Conservation (phyloP, 139 green algal species). For the Closterium sp. region DNA sequence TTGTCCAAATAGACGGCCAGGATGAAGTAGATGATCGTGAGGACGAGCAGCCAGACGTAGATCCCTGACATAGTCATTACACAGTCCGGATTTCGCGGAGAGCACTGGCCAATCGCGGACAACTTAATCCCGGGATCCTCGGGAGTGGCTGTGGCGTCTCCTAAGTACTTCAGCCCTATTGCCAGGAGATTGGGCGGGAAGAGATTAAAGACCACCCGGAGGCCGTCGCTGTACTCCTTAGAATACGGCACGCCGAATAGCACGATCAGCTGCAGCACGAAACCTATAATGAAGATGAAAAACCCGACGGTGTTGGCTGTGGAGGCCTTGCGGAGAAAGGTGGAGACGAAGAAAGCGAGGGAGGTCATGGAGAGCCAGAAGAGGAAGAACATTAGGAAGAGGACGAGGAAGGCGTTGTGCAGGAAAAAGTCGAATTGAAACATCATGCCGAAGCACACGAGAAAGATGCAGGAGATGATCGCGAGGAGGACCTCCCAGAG, state of each 20-base stretch:
- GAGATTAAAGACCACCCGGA: constrained; percentile 41
- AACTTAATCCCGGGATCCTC: constrained; percentile 25
- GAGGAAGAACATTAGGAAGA: constrained; percentile 89
- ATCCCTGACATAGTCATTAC: constrained; percentile 47
- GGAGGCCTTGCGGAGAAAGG: constrained; percentile 65
- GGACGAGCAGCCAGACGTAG: constrained; percentile 65
- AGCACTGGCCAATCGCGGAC: constrained; percentile 19
- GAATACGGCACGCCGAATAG: constrained; percentile 70
- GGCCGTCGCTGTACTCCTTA: background rate
- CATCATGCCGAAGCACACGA: constrained; percentile 78
- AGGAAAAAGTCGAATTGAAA: constrained; percentile 88
- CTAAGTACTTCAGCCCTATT: constrained; percentile 68
- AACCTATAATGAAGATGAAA: constrained; percentile 84
- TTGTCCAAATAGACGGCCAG: constrained; percentile 90
- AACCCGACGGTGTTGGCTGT: constrained; percentile 84
- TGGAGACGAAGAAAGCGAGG: constrained; percentile 72
- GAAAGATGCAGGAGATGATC: constrained; percentile 61
- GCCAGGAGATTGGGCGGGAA: constrained; percentile 80
- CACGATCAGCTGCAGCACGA: constrained; percentile 63
- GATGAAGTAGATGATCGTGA: constrained; percentile 74
- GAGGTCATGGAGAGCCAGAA: constrained; percentile 57
- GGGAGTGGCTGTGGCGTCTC: constrained; percentile 40
- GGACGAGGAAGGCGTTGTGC: constrained; percentile 79
- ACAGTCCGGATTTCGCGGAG: constrained; percentile 8
- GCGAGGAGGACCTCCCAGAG: constrained; percentile 50